Percentiles rank a stretch among this genome's conserved stretches.
Evolutionary conservation across 345 rosid species (phyloP).

Genomic region (Pistacia atlantica): DNA sequence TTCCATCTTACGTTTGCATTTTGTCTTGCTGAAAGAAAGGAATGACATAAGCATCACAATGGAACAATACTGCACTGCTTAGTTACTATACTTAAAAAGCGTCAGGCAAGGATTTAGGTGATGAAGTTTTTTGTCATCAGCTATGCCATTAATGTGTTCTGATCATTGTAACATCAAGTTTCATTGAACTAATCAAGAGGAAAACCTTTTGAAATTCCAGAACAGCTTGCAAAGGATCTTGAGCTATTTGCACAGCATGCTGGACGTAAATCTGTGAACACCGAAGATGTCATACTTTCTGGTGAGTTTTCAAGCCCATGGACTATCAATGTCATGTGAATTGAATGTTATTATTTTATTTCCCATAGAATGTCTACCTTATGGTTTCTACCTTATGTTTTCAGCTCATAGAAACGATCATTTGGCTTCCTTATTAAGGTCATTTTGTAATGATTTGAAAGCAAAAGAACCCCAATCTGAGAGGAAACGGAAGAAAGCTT

Average conservation of each 20-base stretch:
- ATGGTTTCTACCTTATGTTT: slow-evolving; percentile 31
- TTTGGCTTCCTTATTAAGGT: slow-evolving; percentile 58
- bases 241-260: slow-evolving; percentile 90
- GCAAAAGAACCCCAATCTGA: slow-evolving; percentile 73
- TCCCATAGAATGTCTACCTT: background rate
- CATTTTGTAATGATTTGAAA: slow-evolving; percentile 60
- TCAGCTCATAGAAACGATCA: slow-evolving; percentile 90
- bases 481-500: slow-evolving; percentile 67
- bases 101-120: background rate
- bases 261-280: slow-evolving; percentile 81
- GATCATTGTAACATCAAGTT: background rate
- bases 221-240: slow-evolving; percentile 72
- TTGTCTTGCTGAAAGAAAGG: background rate
- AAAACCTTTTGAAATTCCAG: slow-evolving; percentile 49
- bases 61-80: background rate
- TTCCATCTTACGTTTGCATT: background rate
- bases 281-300: slow-evolving; percentile 83
- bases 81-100: background rate
- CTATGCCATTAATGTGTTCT: background rate
- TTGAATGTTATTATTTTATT: background rate
- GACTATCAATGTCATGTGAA: background rate
- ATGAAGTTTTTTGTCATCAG: background rate
- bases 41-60: background rate
- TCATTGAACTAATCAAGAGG: slow-evolving; percentile 16
- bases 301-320: slow-evolving; percentile 41